A percentile compares a stretch with the other conserved stretches of the same genome.
Evolutionary conservation across 768 basidiomycete species (phyloP).

Genomic region (Thelephora aurantiotincta): DNA sequence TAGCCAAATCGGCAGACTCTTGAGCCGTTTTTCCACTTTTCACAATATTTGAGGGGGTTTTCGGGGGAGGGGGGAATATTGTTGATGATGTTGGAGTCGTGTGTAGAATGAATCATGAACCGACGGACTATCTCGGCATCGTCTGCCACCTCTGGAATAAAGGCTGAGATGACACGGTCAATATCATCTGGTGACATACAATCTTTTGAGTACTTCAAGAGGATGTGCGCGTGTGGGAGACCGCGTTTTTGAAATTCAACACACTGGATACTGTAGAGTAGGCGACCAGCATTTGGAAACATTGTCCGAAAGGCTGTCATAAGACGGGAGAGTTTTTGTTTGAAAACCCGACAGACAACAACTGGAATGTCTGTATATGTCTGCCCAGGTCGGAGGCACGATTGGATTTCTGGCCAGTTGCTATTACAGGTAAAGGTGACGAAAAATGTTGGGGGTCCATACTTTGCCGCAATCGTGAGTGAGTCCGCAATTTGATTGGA

Average conservation of each 20-base stretch:
- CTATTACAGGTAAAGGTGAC: conserved; percentile 28
- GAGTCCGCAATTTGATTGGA: conserved; percentile 25
- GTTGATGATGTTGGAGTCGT: not conserved
- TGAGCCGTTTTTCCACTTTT: conserved; percentile 5
- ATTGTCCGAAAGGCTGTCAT: conserved; percentile 15
- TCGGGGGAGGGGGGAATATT: not conserved
- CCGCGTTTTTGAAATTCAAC: conserved; percentile 27
- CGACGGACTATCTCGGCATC: conserved; percentile 15
- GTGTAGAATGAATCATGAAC: conserved; percentile 20
- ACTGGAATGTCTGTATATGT: conserved; percentile 20
- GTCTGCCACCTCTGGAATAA: conserved; percentile 16
- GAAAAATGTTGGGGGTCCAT: conserved; percentile 21
- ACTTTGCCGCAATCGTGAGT: conserved; percentile 18
- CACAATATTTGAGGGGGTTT: not conserved
- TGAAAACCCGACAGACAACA: conserved; percentile 22
- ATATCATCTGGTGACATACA: conserved; percentile 15
- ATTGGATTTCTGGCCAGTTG: conserved; percentile 23
- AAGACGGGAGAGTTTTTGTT: conserved; percentile 15
- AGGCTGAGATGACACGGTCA: conserved; percentile 20
- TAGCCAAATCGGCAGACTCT: conserved; percentile 13
- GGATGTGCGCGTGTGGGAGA: conserved; percentile 20
- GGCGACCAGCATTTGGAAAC: conserved; percentile 18
- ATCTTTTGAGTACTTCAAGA: conserved; percentile 17
- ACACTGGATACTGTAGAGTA: conserved; percentile 18
- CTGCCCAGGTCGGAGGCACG: conserved; percentile 20